A percentile compares a stretch with the other conserved stretches of the same genome.
These are phyloP conservation scores for Ligustrum vulgare DNA, from an alignment of 257 asterid genomes.

Conservation along the genomic window DNA sequence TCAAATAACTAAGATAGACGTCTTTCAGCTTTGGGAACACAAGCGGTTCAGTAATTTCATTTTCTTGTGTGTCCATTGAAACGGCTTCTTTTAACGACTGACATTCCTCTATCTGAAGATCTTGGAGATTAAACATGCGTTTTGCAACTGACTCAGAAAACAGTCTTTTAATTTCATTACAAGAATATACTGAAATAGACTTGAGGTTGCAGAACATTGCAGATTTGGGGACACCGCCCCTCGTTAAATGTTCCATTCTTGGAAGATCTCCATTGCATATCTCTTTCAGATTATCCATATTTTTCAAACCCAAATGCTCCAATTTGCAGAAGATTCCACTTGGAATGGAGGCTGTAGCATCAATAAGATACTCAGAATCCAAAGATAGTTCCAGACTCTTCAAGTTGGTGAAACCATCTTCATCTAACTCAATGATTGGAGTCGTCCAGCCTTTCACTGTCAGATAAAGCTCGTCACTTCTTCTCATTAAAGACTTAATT, in stretches of 20 bases:
- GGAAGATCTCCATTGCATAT: background rate
- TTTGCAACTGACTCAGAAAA: background rate
- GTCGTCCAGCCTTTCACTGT: background rate
- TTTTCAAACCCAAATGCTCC: background rate
- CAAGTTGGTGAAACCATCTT: background rate
- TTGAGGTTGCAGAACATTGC: constrained; percentile 12
- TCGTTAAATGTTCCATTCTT: background rate
- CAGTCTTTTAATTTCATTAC: background rate
- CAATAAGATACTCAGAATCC: background rate
- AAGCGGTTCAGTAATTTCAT: background rate
- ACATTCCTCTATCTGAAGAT: background rate
- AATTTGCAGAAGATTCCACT: background rate
- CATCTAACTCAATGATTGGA: background rate
- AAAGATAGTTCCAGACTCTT: background rate
- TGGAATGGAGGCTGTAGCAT: background rate
- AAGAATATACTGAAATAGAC: background rate
- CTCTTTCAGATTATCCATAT: background rate
- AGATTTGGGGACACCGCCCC: background rate
- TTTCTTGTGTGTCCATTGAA: background rate
- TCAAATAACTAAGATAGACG: background rate
- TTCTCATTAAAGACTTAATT: background rate
- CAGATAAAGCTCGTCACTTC: background rate
- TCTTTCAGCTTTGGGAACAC: background rate
- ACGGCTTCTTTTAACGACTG: background rate
- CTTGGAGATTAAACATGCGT: constrained; percentile 1